Conservation (phyloP, 2,329 filamentous ascomycete genomes). For the Hypoxylon rubiginosum region DNA sequence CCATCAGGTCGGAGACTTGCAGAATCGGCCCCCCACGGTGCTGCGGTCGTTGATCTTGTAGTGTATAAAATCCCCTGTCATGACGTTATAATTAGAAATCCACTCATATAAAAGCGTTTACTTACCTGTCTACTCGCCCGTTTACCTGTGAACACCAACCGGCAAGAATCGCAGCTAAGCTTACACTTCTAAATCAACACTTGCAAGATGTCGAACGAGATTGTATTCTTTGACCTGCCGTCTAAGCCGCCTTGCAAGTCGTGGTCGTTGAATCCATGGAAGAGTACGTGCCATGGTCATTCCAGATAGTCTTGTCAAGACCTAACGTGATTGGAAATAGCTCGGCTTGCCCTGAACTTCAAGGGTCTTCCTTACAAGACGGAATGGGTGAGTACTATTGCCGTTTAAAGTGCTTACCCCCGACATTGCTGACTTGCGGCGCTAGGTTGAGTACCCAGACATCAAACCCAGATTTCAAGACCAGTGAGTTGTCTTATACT, state of each 20-base stretch:
- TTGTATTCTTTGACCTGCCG: conserved; percentile 74
- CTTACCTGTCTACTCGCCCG: not conserved
- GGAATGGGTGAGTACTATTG: conserved; percentile 64
- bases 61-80: not conserved
- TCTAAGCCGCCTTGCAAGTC: conserved; percentile 61
- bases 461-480: conserved; percentile 68
- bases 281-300: conserved; percentile 62
- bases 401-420: not conserved
- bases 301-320: not conserved
- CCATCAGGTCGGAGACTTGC: not conserved
- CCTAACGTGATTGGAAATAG: conserved; percentile 55
- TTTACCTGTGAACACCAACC: not conserved
- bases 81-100: not conserved
- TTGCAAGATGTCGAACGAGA: conserved; percentile 47
- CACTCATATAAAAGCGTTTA: not conserved
- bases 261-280: conserved; percentile 81
- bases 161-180: not conserved
- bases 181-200: not conserved
- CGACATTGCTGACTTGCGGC: conserved; percentile 4
- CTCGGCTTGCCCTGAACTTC: conserved; percentile 75
- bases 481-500: no score
- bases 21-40: no score
- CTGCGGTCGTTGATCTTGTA: not conserved
- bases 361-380: conserved; percentile 77
- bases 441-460: conserved; percentile 73